Conservation (phyloP, 331 rosid genomes). For the Quercus tomentella region DNA sequence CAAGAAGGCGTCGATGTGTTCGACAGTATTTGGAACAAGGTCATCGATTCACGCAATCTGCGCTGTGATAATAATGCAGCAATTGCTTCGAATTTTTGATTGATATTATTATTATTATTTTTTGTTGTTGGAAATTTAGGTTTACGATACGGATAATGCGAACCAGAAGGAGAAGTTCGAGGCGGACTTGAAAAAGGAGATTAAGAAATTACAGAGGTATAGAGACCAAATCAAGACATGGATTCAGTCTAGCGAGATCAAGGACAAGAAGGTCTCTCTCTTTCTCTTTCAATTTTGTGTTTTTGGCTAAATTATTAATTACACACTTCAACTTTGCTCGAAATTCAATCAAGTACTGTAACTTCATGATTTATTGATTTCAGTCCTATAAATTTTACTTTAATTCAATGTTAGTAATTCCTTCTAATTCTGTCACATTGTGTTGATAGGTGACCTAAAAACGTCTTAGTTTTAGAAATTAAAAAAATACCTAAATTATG, state of each 20-base stretch:
- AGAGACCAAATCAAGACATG: slow-evolving; percentile 96
- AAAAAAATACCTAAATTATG: too few species aligned
- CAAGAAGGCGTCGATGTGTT: slow-evolving; percentile 98
- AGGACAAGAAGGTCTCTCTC: slow-evolving; percentile 75
- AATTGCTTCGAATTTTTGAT: too few species aligned
- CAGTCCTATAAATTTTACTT: too few species aligned
- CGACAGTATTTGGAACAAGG: slow-evolving; percentile 98
- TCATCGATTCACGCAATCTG: background rate
- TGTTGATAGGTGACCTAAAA: too few species aligned
- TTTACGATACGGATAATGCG: slow-evolving; percentile 92
- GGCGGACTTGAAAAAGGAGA: slow-evolving; percentile 98
- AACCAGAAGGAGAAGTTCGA: slow-evolving; percentile 98
- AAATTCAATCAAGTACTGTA: too few species aligned
- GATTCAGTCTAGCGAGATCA: slow-evolving; percentile 98
- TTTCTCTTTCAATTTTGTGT: background rate
- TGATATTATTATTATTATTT: background rate
- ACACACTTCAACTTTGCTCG: too few species aligned
- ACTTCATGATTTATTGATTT: too few species aligned
- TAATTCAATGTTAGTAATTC: too few species aligned
- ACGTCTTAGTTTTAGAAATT: too few species aligned
- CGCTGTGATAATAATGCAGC: too few species aligned
- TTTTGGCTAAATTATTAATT: too few species aligned
- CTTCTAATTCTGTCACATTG: too few species aligned
- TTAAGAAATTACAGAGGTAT: slow-evolving; percentile 95
- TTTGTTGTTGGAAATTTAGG: slow-evolving; percentile 38